Evolutionary conservation across 2,329 filamentous ascomycete genomes (phyloP).

Genomic region (Talaromyces sp.): DNA sequence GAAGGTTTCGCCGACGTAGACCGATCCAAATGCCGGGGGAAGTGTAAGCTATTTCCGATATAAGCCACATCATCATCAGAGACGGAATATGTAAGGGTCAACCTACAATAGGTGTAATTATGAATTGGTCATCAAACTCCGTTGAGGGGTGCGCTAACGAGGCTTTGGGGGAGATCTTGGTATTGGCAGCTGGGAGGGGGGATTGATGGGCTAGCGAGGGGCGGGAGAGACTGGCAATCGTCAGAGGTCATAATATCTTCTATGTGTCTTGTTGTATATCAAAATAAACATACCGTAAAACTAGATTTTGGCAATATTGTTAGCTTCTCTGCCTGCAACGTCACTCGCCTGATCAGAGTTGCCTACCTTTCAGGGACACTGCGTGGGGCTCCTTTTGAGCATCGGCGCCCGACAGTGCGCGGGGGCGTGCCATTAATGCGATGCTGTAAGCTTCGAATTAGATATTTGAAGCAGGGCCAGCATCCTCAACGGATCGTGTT

Average conservation of each 20-base stretch:
- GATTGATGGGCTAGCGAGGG: slow-evolving; percentile 55
- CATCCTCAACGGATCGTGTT: slow-evolving; percentile 18
- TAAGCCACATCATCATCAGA: slow-evolving; percentile 12
- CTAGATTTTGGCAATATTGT: slow-evolving; percentile 26
- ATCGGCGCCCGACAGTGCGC: slow-evolving; percentile 47
- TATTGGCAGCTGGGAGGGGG: slow-evolving; percentile 48
- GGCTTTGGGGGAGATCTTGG: slow-evolving; percentile 61
- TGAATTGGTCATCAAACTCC: slow-evolving; percentile 54
- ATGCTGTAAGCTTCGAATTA: not conserved
- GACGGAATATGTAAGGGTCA: not conserved
- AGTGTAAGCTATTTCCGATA: slow-evolving; percentile 64
- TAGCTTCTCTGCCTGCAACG: slow-evolving; percentile 11
- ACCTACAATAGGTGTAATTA: slow-evolving; percentile 58
- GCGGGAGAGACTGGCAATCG: slow-evolving; percentile 69
- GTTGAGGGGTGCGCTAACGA: slow-evolving; percentile 72
- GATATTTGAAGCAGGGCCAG: not conserved
- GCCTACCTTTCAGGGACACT: slow-evolving; percentile 70
- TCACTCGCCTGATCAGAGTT: slow-evolving; percentile 2
- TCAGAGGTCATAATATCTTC: slow-evolving; percentile 12
- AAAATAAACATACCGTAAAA: slow-evolving; percentile 41
- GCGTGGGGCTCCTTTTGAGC: slow-evolving; percentile 72
- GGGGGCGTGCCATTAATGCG: slow-evolving; percentile 44
- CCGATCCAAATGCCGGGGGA: slow-evolving; percentile 87
- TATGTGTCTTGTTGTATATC: not conserved
- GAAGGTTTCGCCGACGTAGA: slow-evolving; percentile 94